A percentile compares a stretch with the other conserved stretches of the same genome.
These are phyloP conservation scores for Candida ponderosae DNA, from an alignment of 805 yeast genomes.

Conservation along the genomic window DNA sequence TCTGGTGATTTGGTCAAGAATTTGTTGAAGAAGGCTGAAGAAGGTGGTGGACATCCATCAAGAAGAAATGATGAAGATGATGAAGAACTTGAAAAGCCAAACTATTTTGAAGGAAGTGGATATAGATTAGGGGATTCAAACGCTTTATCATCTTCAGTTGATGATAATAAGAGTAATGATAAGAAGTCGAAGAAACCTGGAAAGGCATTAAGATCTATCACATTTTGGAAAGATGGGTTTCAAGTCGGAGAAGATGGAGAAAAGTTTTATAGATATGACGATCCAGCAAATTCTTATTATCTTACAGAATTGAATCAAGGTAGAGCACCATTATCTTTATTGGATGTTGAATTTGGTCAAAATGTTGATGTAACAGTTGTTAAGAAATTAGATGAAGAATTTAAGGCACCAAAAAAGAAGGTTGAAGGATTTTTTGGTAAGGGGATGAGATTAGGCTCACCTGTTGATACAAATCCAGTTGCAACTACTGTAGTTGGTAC, in stretches of 20 bases:
- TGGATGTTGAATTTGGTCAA: slow-evolving; percentile 83
- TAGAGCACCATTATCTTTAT: slow-evolving; percentile 77
- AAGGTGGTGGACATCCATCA: slow-evolving; percentile 40
- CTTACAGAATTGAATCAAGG: slow-evolving; percentile 80
- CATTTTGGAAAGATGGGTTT: slow-evolving; percentile 96
- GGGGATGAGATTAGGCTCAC: slow-evolving; percentile 86
- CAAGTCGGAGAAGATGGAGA: slow-evolving; percentile 78
- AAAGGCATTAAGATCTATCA: slow-evolving; percentile 71
- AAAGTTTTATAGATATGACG: slow-evolving; percentile 77
- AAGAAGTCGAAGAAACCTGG: slow-evolving; percentile 21
- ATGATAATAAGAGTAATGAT: slow-evolving; percentile 1
- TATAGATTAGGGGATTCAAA: slow-evolving; percentile 30
- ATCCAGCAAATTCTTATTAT: slow-evolving; percentile 77
- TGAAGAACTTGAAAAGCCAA: slow-evolving; percentile 28
- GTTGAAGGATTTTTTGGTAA: slow-evolving; percentile 67
- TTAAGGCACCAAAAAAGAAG: slow-evolving; percentile 53
- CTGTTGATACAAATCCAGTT: slow-evolving; percentile 44
- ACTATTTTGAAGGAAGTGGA: slow-evolving; percentile 30
- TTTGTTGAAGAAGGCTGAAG: slow-evolving; percentile 60
- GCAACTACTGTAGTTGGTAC: slow-evolving; percentile 1
- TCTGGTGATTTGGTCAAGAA: slow-evolving; percentile 42
- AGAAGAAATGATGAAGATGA: slow-evolving; percentile 24
- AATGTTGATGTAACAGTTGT: slow-evolving; percentile 88
- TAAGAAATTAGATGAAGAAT: slow-evolving; percentile 76
- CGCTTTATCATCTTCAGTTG: slow-evolving; percentile 23